Base-by-base conservation (phyloP, 371 early-diverging fungal species). In the Apophysomyces elegans region DNA sequence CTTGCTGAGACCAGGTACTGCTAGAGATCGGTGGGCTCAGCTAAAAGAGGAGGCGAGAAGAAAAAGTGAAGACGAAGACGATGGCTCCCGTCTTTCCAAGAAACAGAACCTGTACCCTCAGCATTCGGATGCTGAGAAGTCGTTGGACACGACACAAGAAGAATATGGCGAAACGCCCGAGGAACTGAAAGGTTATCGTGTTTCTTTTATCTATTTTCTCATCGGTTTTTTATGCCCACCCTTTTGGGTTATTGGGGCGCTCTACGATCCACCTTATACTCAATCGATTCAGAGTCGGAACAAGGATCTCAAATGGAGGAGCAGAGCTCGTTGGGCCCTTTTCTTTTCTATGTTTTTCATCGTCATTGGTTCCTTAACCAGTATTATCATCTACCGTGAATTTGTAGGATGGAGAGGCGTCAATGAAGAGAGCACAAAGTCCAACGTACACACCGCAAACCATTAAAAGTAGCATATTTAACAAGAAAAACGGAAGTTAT, bases 171-270 rank as follows among this genome's bases (percentile, higher is more conserved):
- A 50, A 21, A 50, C 54, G 6, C 54, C 54, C 16, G 54, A 50
- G 21, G 54, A 50, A 21, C 0, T 50, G 21, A 50, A 50, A 50
- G 54, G 54, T 0, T 50, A 45, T 61, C 66, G 78, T 13, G 56
- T 56, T 1, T 74, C 79, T 0, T 79, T 79, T 66, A 16, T 76
- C 0, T 66, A 62, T 7, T 79, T 79, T 66, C 65, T 67, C 1
- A 67, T 68, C 57, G 79, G 79, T 1, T 79, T 79, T 54, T n/a
- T 76, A 36, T 76, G 76, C 39, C 79, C 79, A 7, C 79, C 79
- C 6, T 18, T 74, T 7, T 79, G 79, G 79, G 67, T 76, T 12
- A 61, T 76, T 37, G 74, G 74, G 18, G 72, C 76, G 1, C 16
- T 73, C 8, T 70, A 74, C 43, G 58, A 59, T 8, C 68, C 68